A percentile compares a stretch with the other conserved stretches of the same genome.
Evolutionary conservation across 495 filamentous ascomycete genomes (phyloP).

Genomic region (Trichodelitschia bisporula): DNA sequence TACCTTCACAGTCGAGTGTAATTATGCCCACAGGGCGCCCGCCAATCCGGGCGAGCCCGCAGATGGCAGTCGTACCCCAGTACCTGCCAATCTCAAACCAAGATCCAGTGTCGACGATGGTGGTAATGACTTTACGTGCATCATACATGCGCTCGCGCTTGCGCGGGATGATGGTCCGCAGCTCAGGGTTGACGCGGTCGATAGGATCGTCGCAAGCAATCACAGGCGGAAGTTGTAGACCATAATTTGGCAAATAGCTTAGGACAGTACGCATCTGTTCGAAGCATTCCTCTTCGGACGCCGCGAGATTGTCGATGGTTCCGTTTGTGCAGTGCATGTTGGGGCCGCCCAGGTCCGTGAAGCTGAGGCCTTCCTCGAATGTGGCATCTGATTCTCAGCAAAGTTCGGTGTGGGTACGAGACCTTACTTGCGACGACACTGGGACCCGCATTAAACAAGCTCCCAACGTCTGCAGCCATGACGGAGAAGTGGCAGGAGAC

Average conservation of each 20-base stretch:
- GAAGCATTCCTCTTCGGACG: constrained; percentile 32
- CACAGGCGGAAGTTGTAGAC: constrained; percentile 25
- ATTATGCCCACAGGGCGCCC: constrained; percentile 31
- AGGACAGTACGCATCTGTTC: constrained; percentile 31
- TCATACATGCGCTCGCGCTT: constrained; percentile 35
- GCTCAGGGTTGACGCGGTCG: constrained; percentile 20
- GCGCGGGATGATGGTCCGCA: constrained; percentile 31
- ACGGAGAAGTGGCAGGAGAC: constrained; percentile 38
- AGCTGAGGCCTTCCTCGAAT: constrained; percentile 31
- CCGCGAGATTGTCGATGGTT: constrained; percentile 37
- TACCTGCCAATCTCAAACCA: constrained; percentile 38
- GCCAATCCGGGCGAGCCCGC: constrained; percentile 28
- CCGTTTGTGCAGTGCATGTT: constrained; percentile 38
- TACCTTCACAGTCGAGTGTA: constrained; percentile 27
- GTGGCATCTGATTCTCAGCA: constrained; percentile 18
- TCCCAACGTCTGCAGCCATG: constrained; percentile 36
- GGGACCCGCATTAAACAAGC: constrained; percentile 37
- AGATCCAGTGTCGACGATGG: constrained; percentile 26
- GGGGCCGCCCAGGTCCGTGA: constrained; percentile 29
- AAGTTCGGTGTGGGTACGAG: no score
- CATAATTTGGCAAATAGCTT: constrained; percentile 29
- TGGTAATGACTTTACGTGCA: constrained; percentile 26
- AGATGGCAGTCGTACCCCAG: constrained; percentile 36
- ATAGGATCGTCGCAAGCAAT: constrained; percentile 22
- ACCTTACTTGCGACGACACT: constrained; percentile 24